These are phyloP conservation scores for Aspergillus ochraceus DNA, from an alignment of 2,329 filamentous ascomycete species.

Conservation along the genomic window DNA sequence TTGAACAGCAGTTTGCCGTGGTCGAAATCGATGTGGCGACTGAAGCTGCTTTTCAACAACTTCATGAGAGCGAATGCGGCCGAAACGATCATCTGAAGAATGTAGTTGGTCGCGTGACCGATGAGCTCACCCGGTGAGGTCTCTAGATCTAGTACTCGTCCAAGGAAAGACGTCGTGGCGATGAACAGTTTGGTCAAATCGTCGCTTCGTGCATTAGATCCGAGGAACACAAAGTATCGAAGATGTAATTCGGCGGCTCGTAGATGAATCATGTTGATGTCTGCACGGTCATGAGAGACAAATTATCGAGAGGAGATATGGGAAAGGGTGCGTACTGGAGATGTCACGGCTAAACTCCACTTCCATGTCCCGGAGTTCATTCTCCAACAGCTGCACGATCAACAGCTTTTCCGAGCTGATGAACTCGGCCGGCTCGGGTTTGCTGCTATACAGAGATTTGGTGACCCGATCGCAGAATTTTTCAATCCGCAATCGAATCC, in stretches of 20 bases:
- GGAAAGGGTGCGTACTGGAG: slow-evolving; percentile 28
- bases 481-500: slow-evolving; percentile 55
- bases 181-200: slow-evolving; percentile 46
- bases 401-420: slow-evolving; percentile 44
- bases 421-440: slow-evolving; percentile 53
- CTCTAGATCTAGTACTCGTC: slow-evolving; percentile 45
- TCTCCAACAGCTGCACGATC: slow-evolving; percentile 45
- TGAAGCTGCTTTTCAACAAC: slow-evolving; percentile 63
- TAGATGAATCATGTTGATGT: slow-evolving; percentile 49
- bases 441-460: slow-evolving; percentile 56
- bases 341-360: slow-evolving; percentile 49
- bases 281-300: slow-evolving; percentile 17
- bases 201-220: slow-evolving; percentile 43
- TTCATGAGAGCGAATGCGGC: slow-evolving; percentile 65
- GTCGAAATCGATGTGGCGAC: slow-evolving; percentile 54
- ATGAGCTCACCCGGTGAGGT: slow-evolving; percentile 49
- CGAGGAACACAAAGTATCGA: slow-evolving; percentile 48
- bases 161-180: slow-evolving; percentile 48
- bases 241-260: slow-evolving; percentile 48
- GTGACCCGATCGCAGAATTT: slow-evolving; percentile 61
- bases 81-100: slow-evolving; percentile 66
- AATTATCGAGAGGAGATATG: not conserved
- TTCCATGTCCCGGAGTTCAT: slow-evolving; percentile 51
- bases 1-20: slow-evolving; percentile 58
- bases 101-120: slow-evolving; percentile 58